Evolutionary conservation across 495 filamentous ascomycete species (phyloP).

Genomic region (Podospora didyma): DNA sequence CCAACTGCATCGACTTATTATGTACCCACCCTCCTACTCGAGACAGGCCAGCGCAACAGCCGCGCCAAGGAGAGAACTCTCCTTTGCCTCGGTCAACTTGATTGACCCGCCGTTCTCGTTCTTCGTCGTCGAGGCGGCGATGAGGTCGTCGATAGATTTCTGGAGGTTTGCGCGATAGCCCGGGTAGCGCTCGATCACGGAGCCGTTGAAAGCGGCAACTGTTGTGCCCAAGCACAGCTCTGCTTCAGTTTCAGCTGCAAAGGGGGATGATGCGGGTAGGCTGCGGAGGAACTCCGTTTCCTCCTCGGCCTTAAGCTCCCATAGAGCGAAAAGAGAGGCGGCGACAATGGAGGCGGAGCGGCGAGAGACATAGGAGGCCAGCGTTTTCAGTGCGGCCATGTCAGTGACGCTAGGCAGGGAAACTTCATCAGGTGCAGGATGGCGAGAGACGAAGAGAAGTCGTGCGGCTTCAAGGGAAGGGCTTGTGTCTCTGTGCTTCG

Average conservation of each 20-base stretch:
- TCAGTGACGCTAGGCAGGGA: constrained; percentile 39
- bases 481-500: constrained; percentile 30
- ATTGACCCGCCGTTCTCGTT: constrained; percentile 23
- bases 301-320: constrained; percentile 50
- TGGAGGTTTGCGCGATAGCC: constrained; percentile 48
- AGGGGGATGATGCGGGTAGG: constrained; percentile 11
- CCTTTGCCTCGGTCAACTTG: constrained; percentile 51
- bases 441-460: constrained; percentile 34
- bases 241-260: constrained; percentile 19
- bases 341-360: constrained; percentile 63
- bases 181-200: constrained; percentile 63
- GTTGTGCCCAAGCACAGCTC: constrained; percentile 26
- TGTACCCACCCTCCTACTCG: not conserved
- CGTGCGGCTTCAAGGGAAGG: constrained; percentile 27
- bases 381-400: constrained; percentile 47
- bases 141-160: constrained; percentile 45
- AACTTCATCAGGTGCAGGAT: constrained; percentile 36
- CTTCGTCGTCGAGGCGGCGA: constrained; percentile 11
- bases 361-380: constrained; percentile 52
- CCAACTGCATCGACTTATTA: no score
- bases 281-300: constrained; percentile 29
- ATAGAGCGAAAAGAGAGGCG: constrained; percentile 58
- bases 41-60: constrained; percentile 55
- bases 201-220: constrained; percentile 60
- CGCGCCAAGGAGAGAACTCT: constrained; percentile 60